These are phyloP conservation scores for Ruellia speciosa DNA, from an alignment of 305 asterid species.

Conservation along the genomic window DNA sequence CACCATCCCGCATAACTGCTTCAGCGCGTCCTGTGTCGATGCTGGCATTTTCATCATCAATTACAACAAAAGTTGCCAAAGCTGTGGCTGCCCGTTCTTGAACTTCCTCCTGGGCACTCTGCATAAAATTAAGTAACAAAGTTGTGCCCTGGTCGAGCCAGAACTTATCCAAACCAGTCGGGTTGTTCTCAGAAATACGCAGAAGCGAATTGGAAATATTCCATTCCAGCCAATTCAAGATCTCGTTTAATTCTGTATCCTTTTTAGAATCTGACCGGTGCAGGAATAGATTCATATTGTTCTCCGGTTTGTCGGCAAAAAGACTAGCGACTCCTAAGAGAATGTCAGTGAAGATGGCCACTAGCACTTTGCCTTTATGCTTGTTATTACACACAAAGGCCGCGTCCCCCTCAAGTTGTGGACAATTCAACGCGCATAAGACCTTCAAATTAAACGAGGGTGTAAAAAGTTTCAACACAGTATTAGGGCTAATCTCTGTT, in stretches of 20 bases:
- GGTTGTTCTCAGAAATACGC: constrained; percentile 81
- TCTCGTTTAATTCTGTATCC: constrained; percentile 43
- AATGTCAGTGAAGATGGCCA: constrained; percentile 55
- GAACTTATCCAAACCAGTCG: constrained; percentile 67
- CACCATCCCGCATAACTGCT: constrained; percentile 75
- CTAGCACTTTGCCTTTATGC: constrained; percentile 62
- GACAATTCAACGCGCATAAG: constrained; percentile 69
- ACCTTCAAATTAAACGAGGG: constrained; percentile 55
- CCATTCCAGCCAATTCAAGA: constrained; percentile 86
- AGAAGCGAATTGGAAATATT: constrained; percentile 67
- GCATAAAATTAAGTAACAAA: constrained; percentile 69
- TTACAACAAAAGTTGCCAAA: constrained; percentile 78
- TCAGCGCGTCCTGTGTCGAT: constrained; percentile 77
- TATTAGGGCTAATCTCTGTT: constrained; percentile 51
- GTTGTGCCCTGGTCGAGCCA: constrained; percentile 82
- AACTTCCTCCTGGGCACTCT: constrained; percentile 78
- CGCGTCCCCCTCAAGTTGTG: constrained; percentile 53
- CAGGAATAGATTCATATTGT: constrained; percentile 44
- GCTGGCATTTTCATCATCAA: constrained; percentile 76
- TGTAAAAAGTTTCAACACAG: constrained; percentile 50
- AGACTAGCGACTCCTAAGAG: constrained; percentile 53
- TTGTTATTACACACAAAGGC: constrained; percentile 46
- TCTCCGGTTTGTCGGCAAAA: constrained; percentile 44
- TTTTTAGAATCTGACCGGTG: constrained; percentile 44
- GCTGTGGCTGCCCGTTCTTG: constrained; percentile 94